A percentile compares a stretch with the other conserved stretches of the same genome.
Conservation (phyloP, 2,329 filamentous ascomycete genomes). For the Pestalotiopsis sp. region DNA sequence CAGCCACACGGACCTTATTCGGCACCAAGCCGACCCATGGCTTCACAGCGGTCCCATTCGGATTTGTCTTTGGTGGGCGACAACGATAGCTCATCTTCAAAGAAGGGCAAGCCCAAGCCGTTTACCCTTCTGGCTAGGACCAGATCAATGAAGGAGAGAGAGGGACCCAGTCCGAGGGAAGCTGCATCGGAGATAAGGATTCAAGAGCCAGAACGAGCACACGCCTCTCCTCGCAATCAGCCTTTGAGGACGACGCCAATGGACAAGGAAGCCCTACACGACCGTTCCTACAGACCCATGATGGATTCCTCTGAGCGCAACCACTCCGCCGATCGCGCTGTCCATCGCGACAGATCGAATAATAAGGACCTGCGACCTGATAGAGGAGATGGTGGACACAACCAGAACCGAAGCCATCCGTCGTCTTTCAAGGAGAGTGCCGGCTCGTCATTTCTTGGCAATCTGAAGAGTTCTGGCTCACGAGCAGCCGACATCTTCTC, state of each 20-base stretch:
- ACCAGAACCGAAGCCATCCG: constrained; percentile 46
- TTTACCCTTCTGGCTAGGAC: constrained; percentile 56
- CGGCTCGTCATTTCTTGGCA: constrained; percentile 69
- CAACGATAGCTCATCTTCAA: constrained; percentile 43
- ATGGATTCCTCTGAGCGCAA: constrained; percentile 68
- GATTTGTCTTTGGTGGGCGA: constrained; percentile 57
- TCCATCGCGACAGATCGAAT: constrained; percentile 45
- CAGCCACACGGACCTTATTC: constrained; percentile 35
- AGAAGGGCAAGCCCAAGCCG: constrained; percentile 57
- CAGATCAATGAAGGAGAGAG: constrained; percentile 52
- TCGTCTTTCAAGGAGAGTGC: constrained; percentile 64
- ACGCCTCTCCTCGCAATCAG: constrained; percentile 39
- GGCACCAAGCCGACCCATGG: constrained; percentile 38
- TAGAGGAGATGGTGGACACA: constrained; percentile 36
- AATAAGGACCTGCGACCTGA: constrained; percentile 49
- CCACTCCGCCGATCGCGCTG: constrained; percentile 71
- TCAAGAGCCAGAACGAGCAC: constrained; percentile 39
- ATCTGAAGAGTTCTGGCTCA: constrained; percentile 71
- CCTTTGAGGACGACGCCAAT: constrained; percentile 65
- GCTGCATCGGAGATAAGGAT: constrained; percentile 32
- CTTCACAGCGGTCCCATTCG: constrained; percentile 50
- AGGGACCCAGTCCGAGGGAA: constrained; percentile 39
- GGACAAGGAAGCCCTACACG: constrained; percentile 49
- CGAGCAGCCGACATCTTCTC: constrained; percentile 81
- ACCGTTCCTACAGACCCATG: constrained; percentile 70